phyloP scores from a whole-genome alignment of 768 basidiomycete species.

The Naematelia aurantialba region DNA sequence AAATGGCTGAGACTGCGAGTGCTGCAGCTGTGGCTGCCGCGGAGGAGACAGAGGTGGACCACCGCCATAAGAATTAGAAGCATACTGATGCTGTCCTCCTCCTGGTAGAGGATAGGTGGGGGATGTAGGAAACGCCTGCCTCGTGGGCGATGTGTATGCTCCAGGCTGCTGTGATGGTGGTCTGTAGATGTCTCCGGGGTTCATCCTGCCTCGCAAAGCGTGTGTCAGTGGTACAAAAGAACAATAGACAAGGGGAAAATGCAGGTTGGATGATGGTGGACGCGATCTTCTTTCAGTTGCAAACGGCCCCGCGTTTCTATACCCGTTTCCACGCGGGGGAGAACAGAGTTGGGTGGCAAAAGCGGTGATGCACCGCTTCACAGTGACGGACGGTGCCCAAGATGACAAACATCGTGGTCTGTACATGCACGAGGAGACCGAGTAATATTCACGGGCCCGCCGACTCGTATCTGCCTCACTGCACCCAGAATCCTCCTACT shows the following conservation, averaged over 20 bases:
- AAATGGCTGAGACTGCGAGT: constrained; percentile 20
- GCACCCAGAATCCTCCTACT: constrained; percentile 20
- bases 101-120: background rate
- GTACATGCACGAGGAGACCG: background rate
- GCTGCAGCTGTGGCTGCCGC: constrained; percentile 14
- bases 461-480: too few species aligned
- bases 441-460: too few species aligned
- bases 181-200: constrained; percentile 39
- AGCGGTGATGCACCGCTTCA: too few species aligned
- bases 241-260: background rate
- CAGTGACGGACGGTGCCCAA: constrained; percentile 1
- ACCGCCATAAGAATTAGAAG: constrained; percentile 2
- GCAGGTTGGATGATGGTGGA: too few species aligned
- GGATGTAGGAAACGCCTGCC: background rate
- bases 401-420: too few species aligned
- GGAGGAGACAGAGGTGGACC: background rate
- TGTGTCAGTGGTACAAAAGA: background rate
- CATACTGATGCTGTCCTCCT: constrained; percentile 13
- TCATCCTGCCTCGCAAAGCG: constrained; percentile 19
- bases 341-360: too few species aligned
- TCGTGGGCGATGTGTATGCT: constrained; percentile 2
- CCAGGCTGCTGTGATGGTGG: constrained; percentile 13
- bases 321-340: too few species aligned
- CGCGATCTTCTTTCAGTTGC: too few species aligned
- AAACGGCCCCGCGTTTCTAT: too few species aligned